A percentile compares a stretch with the other conserved stretches of the same genome.
phyloP scores from a whole-genome alignment of 140 eudicot genomes.

The Anethum foeniculum region DNA sequence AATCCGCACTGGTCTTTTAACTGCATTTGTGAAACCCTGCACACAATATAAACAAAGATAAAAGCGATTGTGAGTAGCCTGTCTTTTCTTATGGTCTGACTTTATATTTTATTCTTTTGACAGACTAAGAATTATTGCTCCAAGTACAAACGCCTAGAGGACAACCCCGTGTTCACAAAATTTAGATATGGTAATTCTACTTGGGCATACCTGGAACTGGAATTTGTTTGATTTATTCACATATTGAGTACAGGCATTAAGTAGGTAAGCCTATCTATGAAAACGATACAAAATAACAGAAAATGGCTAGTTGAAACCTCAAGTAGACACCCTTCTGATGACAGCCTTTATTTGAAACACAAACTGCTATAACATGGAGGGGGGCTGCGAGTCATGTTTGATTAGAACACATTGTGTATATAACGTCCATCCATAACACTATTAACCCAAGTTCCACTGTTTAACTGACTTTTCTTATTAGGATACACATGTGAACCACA shows the following conservation, averaged over 20 bases:
- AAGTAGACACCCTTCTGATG: neutral
- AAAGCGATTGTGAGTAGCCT: neutral
- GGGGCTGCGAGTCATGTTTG: neutral
- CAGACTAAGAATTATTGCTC: neutral
- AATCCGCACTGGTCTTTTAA: constrained; percentile 79
- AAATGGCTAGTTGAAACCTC: neutral
- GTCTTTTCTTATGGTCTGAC: neutral
- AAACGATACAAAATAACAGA: neutral
- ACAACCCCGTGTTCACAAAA: neutral
- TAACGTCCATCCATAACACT: neutral
- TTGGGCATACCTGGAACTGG: no score
- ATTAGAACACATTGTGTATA: neutral
- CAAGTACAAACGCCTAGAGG: neutral
- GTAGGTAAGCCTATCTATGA: neutral
- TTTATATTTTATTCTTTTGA: neutral
- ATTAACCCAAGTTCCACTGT: neutral
- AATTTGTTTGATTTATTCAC: no score
- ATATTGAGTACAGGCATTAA: no score
- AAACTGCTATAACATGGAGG: neutral
- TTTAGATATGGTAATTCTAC: neutral
- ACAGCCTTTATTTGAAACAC: neutral
- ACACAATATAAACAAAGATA: constrained; percentile 1
- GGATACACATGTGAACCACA: neutral
- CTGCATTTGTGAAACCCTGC: constrained; percentile 97
- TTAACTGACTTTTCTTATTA: neutral